A percentile compares a stretch with the other conserved stretches of the same genome.
Evolutionary conservation across 202 grass and related monocot genomes (phyloP).

Genomic region (Eragrostis tef): DNA sequence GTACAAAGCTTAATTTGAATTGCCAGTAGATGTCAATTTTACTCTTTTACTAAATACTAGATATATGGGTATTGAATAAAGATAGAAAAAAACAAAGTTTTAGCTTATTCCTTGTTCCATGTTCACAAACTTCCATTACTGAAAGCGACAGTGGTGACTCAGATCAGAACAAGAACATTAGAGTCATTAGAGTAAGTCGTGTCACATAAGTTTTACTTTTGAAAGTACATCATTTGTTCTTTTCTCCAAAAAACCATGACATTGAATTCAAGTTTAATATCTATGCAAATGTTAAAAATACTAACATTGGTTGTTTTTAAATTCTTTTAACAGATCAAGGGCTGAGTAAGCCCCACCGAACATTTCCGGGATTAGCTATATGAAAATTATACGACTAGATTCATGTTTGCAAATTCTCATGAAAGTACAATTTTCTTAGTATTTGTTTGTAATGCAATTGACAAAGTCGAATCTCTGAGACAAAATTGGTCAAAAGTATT

Average conservation of each 20-base stretch:
- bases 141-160: not conserved
- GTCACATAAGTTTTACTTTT: not conserved
- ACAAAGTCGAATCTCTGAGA: not conserved
- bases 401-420: not conserved
- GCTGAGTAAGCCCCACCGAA: not conserved
- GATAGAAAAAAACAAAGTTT: not conserved
- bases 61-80: not conserved
- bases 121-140: not conserved
- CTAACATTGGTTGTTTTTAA: not conserved
- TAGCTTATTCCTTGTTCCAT: slow-evolving; percentile 27
- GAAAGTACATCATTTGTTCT: not conserved
- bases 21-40: not conserved
- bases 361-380: not conserved
- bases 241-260: not conserved
- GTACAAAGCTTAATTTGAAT: not conserved
- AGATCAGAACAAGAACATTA: not conserved
- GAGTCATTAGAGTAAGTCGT: not conserved
- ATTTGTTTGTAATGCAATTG: not conserved
- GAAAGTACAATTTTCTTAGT: not conserved
- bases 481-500: not conserved
- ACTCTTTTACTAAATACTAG: not conserved
- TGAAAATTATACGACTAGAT: not conserved
- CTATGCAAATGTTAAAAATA: not conserved
- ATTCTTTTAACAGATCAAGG: too few species aligned
- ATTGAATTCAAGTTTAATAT: not conserved